These are phyloP conservation scores for Coniochaeta prunicola DNA, from an alignment of 2,329 filamentous ascomycete species.

Conservation along the genomic window DNA sequence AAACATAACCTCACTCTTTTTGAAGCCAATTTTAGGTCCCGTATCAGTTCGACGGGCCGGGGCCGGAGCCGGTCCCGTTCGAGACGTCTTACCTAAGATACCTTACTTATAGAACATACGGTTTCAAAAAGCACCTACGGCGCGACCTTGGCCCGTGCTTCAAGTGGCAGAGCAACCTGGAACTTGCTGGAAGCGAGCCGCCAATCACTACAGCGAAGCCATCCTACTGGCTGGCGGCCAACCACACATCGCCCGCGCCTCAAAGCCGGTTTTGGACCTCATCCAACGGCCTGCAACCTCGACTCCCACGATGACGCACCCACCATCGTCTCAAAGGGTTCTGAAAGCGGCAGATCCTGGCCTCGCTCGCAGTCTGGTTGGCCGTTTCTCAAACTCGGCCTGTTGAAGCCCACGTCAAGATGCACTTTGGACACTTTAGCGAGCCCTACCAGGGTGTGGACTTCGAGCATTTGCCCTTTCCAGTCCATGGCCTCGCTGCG, in stretches of 20 bases:
- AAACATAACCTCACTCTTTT: too few relatives aligned
- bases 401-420: neutral
- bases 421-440: neutral
- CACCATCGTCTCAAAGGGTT: neutral
- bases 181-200: too few relatives aligned
- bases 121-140: neutral
- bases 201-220: neutral
- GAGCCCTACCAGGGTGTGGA: neutral
- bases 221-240: neutral
- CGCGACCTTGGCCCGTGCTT: neutral
- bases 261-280: conserved; percentile 1
- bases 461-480: neutral
- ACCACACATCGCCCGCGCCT: neutral
- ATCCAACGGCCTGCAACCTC: neutral
- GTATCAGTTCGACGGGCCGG: too few relatives aligned
- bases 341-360: neutral
- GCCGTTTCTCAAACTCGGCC: neutral
- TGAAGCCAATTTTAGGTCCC: too few relatives aligned
- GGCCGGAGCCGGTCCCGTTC: neutral
- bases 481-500: neutral
- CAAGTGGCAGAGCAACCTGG: neutral
- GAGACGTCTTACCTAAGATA: too few relatives aligned
- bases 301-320: neutral
- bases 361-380: neutral
- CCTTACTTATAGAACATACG: neutral